Percentiles rank a stretch among this genome's conserved stretches.
phyloP scores from a whole-genome alignment of 78 protist genomes.

The Dictyostelium discoideum region dicty_2.7 NC_007088.5:715501-716000 shows the following conservation, averaged over 20 bases:
- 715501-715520: constrained; percentile 36
- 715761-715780: background rate
- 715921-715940: background rate
- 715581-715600: background rate
- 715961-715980: too few relatives aligned
- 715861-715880: background rate
- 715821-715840: constrained; percentile 4
- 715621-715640: background rate
- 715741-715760: background rate
- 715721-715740: constrained; percentile 11
- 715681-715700: background rate
- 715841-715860: constrained; percentile 34
- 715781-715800: background rate
- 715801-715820: constrained; percentile 14
- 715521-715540: background rate
- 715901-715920: background rate
- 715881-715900: background rate
- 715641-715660: background rate
- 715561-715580: background rate
- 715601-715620: background rate
- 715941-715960: too few relatives aligned
- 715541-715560: background rate
- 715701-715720: constrained; percentile 18
- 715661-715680: constrained; percentile 5
- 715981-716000: too few relatives aligned